phyloP scores from a whole-genome alignment of 192 early-diverging fungal genomes.

The Jimgerdemannia lactiflua region DNA sequence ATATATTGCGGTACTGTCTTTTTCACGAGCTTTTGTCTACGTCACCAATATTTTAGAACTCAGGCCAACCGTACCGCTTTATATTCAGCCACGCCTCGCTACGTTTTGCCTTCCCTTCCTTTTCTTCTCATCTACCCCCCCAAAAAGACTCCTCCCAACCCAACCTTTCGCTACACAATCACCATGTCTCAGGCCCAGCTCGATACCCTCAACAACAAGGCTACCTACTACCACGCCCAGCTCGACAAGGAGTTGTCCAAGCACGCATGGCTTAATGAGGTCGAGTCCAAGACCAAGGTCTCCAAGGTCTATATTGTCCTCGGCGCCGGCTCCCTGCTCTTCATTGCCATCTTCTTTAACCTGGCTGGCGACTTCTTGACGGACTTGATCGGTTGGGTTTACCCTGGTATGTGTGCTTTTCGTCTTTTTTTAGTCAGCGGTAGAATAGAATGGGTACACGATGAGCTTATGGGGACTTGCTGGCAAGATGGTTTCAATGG shows the following conservation, averaged over 20 bases:
- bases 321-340: conserved; percentile 58
- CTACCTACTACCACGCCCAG: background rate
- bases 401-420: conserved; percentile 60
- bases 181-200: conserved; percentile 1
- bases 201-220: background rate
- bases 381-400: conserved; percentile 86
- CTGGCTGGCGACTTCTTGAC: conserved; percentile 75
- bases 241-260: conserved; percentile 76
- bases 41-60: background rate
- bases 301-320: conserved; percentile 84
- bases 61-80: background rate
- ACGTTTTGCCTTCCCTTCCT: background rate
- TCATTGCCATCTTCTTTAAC: conserved; percentile 90
- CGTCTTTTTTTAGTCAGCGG: background rate
- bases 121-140: background rate
- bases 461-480: too few species aligned
- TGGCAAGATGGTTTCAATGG: too few species aligned
- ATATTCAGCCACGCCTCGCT: background rate
- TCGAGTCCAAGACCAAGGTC: conserved; percentile 77
- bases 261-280: conserved; percentile 56
- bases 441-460: background rate
- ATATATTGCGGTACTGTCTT: background rate
- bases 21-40: background rate
- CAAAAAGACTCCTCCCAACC: background rate
- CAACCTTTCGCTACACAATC: background rate